A percentile compares a stretch with the other conserved stretches of the same genome.
phyloP scores from a whole-genome alignment of 2,329 filamentous ascomycete species.

The Sphaerulina vaccinii region DNA sequence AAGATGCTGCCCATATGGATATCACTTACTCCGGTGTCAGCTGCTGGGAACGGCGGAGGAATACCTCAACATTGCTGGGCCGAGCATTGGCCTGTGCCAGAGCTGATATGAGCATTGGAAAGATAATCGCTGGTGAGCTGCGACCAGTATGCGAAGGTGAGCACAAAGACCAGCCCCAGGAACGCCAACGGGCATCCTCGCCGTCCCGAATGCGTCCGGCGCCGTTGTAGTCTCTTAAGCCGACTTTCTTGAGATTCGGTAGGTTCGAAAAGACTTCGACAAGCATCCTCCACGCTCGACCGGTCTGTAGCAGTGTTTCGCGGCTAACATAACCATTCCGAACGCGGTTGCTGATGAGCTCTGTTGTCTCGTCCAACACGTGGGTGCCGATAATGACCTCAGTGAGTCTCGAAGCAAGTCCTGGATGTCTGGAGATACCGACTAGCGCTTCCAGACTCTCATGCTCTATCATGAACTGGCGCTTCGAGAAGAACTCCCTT shows the following conservation, averaged over 20 bases:
- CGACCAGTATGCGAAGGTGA: too few species aligned
- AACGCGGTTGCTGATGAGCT: constrained; percentile 15
- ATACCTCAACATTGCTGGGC: constrained; percentile 27
- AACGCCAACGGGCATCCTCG: constrained; percentile 48
- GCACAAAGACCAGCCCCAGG: constrained; percentile 49
- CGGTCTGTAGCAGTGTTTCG: constrained; percentile 40
- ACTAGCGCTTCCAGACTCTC: constrained; percentile 56
- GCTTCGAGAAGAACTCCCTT: constrained; percentile 63
- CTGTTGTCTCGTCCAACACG: constrained; percentile 8
- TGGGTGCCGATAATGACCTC: constrained; percentile 53
- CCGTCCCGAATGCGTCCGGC: constrained; percentile 52
- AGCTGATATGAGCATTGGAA: constrained; percentile 28
- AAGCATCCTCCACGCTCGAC: constrained; percentile 55
- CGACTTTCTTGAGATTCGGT: constrained; percentile 55
- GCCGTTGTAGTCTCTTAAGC: constrained; percentile 60
- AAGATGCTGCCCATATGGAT: neutral
- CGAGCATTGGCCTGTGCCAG: constrained; percentile 21
- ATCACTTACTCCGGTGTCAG: neutral
- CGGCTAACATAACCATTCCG: constrained; percentile 17
- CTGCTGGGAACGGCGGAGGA: constrained; percentile 26
- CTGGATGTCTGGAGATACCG: constrained; percentile 42
- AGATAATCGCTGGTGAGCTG: neutral
- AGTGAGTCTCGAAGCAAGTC: constrained; percentile 43
- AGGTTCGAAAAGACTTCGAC: constrained; percentile 57
- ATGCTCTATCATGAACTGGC: constrained; percentile 63